phyloP scores from a whole-genome alignment of 768 basidiomycete genomes.

The Pilatotrama ljubarskyi region DNA sequence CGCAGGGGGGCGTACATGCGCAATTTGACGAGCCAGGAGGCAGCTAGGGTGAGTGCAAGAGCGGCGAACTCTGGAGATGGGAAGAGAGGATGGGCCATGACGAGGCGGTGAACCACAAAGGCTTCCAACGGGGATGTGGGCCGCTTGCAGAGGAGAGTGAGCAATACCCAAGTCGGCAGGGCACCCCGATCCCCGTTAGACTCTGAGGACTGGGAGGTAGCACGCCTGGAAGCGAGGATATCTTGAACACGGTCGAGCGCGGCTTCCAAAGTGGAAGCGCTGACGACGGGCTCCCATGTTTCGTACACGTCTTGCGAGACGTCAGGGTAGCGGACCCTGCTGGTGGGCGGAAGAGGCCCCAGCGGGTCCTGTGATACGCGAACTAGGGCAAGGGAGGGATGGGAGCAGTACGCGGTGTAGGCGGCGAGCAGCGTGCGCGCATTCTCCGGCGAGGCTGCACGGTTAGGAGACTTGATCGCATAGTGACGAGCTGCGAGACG shows the following conservation, averaged over 20 bases:
- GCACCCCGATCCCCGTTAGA: not conserved
- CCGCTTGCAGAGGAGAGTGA: conserved; percentile 49
- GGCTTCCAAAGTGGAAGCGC: not conserved
- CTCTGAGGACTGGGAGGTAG: not conserved
- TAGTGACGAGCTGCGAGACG: not conserved
- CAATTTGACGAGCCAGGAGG: conserved; percentile 51
- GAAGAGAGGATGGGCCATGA: conserved; percentile 39
- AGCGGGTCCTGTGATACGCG: not conserved
- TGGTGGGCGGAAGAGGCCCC: too few species aligned
- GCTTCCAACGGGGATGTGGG: conserved; percentile 49
- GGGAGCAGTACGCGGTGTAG: not conserved
- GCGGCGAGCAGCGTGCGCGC: not conserved
- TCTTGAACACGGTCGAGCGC: conserved; percentile 3
- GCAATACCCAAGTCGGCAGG: conserved; percentile 54
- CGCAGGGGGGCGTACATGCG: conserved; percentile 46
- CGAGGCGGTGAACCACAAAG: conserved; percentile 42
- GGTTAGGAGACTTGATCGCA: not conserved
- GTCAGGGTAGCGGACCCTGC: not conserved
- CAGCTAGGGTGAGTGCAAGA: conserved; percentile 46
- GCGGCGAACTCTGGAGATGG: conserved; percentile 38
- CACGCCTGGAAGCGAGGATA: not conserved
- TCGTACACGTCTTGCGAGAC: not conserved
- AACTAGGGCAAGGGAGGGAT: not conserved
- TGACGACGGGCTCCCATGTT: conserved; percentile 10
- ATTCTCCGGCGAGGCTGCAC: not conserved